Evolutionary conservation across 352 stramenopile species (phyloP).

Genomic region (Phytopythium helicoides): DNA sequence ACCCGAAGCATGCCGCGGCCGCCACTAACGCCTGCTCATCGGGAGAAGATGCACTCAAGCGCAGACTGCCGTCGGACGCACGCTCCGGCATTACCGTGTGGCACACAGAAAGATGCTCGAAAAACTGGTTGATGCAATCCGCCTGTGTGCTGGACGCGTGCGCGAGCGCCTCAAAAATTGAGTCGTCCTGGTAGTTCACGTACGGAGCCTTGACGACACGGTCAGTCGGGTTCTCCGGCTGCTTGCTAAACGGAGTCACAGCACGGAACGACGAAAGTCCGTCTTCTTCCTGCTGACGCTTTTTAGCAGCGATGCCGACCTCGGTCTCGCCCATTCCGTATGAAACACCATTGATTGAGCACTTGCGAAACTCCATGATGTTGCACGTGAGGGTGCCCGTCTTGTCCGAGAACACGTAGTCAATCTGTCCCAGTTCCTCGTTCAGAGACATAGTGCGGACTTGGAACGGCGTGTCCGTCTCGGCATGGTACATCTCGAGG

Average conservation of each 20-base stretch:
- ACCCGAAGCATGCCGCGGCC: conserved; percentile 80
- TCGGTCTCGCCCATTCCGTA: conserved; percentile 91
- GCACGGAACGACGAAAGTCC: conserved; percentile 28
- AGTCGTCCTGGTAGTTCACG: conserved; percentile 87
- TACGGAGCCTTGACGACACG: conserved; percentile 72
- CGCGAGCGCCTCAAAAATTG: conserved; percentile 58
- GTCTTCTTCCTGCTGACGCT: conserved; percentile 51
- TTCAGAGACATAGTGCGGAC: conserved; percentile 93
- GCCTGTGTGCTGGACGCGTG: conserved; percentile 43
- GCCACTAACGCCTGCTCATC: conserved; percentile 90
- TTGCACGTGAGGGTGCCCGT: conserved; percentile 96
- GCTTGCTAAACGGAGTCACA: conserved; percentile 19
- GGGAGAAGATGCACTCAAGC: conserved; percentile 89
- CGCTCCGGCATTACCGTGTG: conserved; percentile 98
- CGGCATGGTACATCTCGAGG: conserved; percentile 91
- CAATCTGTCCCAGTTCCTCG: conserved; percentile 93
- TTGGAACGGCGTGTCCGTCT: conserved; percentile 91
- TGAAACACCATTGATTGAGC: conserved; percentile 91
- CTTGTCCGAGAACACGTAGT: conserved; percentile 95
- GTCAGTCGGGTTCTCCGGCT: conserved; percentile 27
- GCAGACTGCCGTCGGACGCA: conserved; percentile 78
- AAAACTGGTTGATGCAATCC: conserved; percentile 67
- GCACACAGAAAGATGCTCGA: conserved; percentile 87
- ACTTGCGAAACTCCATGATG: conserved; percentile 97
- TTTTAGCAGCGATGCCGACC: conserved; percentile 72